Evolutionary conservation across 2,329 filamentous ascomycete genomes (phyloP), one percentile per base, ranked within the genome.

Genomic region (Xylaria multiplex): DNA sequence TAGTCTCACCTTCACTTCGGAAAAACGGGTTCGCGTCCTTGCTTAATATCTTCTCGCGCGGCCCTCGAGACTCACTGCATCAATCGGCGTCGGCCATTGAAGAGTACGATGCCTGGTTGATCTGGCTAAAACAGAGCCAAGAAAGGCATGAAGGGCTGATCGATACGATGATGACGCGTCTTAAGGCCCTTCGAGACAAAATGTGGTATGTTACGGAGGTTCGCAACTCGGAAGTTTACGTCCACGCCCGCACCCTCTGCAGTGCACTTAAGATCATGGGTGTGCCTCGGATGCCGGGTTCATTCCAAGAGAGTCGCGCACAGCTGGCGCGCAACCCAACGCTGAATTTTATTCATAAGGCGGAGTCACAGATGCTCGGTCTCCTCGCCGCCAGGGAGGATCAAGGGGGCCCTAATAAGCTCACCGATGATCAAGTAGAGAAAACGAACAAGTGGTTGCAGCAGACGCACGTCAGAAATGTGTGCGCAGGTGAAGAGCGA

Each of bases 201-300:
- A 97, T 98, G 92, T 99, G 96, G 96, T 99, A 97, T 77, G 92
- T 96, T 66, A 95, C 92, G 1, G 93, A 97, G 77, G 94, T 98
- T 32, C 91, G 93, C 68, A 94, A 95, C 73, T 97, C 96, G 3
- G 91, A 90, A 55, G 88, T 90, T 9, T 98, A 97, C 74, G 92
- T 96, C 66, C 91, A 96, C 71, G 93, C 93, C 45, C 90, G 90
- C 65, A 93, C 95, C 70, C 90, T 98, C 53, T 92, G 93, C 6
- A 86, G 92, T 66, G 96, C 95, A 4, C 82, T 99, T 56, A 96
- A 96, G 78, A 93, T 91, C 7, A 98, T 99, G 96, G 91, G 90
- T 67, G 82, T 88, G 79, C 84, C 88, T 68, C 84, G 88, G 65
- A 84, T 83, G 59, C 84, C 83, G 79, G 82, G 79, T 50, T 82